Percentiles rank a stretch among this genome's conserved stretches.
These are phyloP conservation scores for Globisporangium takayamanum DNA, from an alignment of 352 stramenopile genomes.

Conservation along the genomic window DNA sequence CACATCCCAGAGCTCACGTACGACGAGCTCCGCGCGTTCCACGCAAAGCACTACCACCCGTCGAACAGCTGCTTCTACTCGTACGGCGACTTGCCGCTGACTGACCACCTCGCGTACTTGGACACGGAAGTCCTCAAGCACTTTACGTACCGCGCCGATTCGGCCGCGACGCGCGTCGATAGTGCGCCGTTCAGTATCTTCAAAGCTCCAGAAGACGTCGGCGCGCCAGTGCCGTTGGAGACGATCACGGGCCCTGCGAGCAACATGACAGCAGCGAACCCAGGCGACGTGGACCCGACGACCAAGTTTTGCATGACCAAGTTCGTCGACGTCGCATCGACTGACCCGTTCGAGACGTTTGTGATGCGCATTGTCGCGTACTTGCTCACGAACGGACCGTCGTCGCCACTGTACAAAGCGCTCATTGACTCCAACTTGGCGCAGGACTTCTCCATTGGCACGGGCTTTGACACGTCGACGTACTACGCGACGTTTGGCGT, in stretches of 20 bases:
- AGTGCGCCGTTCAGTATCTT: constrained; percentile 35
- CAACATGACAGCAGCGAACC: constrained; percentile 36
- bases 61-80: constrained; percentile 88
- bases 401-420: constrained; percentile 76
- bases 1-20: constrained; percentile 75
- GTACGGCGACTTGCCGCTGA: constrained; percentile 82
- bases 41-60: constrained; percentile 83
- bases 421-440: constrained; percentile 73
- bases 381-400: constrained; percentile 70
- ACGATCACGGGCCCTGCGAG: constrained; percentile 48
- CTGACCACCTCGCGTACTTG: constrained; percentile 68
- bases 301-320: constrained; percentile 77
- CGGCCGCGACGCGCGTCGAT: constrained; percentile 40
- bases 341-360: constrained; percentile 70
- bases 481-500: constrained; percentile 76
- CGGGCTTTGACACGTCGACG: constrained; percentile 75
- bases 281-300: constrained; percentile 44
- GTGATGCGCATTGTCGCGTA: constrained; percentile 75
- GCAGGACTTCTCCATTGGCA: constrained; percentile 71
- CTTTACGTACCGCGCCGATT: constrained; percentile 55
- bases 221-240: constrained; percentile 18
- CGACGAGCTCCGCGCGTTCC: constrained; percentile 70
- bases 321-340: constrained; percentile 59
- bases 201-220: constrained; percentile 12
- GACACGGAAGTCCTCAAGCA: constrained; percentile 59